Percentiles rank a stretch among this genome's conserved stretches.
phyloP scores from a whole-genome alignment of 177 flowering plant genomes.

The Vitis hybrid region DNA sequence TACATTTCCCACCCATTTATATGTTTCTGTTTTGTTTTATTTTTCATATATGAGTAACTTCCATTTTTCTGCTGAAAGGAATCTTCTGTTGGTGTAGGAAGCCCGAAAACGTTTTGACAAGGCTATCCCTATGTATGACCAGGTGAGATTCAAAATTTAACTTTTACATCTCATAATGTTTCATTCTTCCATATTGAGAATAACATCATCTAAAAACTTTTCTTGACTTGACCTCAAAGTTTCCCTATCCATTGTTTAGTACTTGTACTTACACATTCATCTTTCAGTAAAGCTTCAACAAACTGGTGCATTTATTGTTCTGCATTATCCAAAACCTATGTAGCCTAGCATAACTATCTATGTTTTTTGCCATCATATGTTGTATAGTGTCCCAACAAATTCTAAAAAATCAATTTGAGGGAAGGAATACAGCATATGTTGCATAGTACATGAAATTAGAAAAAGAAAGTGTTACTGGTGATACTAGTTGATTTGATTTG shows the following conservation, averaged over 20 bases:
- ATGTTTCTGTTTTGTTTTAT: neutral
- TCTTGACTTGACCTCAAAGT: too few species aligned
- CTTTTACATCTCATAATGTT: neutral
- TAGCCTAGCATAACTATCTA: too few species aligned
- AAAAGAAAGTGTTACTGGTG: too few species aligned
- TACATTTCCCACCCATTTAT: neutral
- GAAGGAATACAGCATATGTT: too few species aligned
- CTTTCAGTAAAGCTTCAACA: neutral
- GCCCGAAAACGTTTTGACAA: slow-evolving; percentile 74
- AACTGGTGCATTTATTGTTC: neutral
- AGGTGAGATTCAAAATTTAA: slow-evolving; percentile 32
- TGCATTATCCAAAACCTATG: too few species aligned
- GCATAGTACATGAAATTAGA: too few species aligned
- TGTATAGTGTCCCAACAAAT: too few species aligned
- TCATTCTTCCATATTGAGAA: neutral
- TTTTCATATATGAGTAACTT: neutral
- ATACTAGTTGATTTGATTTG: too few species aligned
- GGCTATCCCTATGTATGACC: slow-evolving; percentile 58
- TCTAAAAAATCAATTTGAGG: too few species aligned
- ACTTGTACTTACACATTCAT: neutral
- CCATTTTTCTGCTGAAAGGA: neutral
- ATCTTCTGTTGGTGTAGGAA: slow-evolving; percentile 42
- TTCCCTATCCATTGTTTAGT: neutral
- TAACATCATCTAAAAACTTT: too few species aligned
- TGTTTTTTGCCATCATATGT: too few species aligned